phyloP scores from a whole-genome alignment of 768 basidiomycete species.

The Chiua virens region DNA sequence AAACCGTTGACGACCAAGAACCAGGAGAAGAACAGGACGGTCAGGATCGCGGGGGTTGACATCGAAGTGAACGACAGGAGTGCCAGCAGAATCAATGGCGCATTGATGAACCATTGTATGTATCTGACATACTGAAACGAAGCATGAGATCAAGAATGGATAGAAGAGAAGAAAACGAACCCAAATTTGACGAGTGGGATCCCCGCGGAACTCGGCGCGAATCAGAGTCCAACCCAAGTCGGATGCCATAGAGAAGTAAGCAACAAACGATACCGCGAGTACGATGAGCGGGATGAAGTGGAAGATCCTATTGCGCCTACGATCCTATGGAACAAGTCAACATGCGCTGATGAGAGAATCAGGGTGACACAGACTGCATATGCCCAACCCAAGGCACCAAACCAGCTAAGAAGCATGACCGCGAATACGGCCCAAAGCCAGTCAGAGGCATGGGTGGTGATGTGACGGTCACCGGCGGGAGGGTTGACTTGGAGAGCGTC shows the following conservation, averaged over 20 bases:
- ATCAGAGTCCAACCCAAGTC: conserved; percentile 51
- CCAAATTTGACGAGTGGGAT: conserved; percentile 41
- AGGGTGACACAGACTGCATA: conserved; percentile 21
- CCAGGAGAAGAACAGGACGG: conserved; percentile 36
- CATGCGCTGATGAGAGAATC: not conserved
- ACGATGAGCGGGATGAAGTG: conserved; percentile 51
- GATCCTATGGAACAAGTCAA: conserved; percentile 22
- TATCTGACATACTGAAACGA: conserved; percentile 48
- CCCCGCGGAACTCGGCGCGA: conserved; percentile 33
- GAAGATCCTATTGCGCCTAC: conserved; percentile 45
- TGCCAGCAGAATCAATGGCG: conserved; percentile 49
- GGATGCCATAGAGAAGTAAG: conserved; percentile 58
- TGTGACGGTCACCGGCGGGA: conserved; percentile 36
- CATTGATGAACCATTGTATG: conserved; percentile 58
- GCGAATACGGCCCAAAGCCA: conserved; percentile 59
- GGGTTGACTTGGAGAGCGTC: conserved; percentile 37
- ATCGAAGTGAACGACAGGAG: conserved; percentile 48
- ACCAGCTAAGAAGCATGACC: conserved; percentile 44
- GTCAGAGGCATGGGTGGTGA: conserved; percentile 46
- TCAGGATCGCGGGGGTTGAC: conserved; percentile 48
- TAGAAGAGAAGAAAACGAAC: conserved; percentile 25
- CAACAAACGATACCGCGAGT: conserved; percentile 43
- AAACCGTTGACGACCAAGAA: conserved; percentile 47
- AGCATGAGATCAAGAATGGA: not conserved
- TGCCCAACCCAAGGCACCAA: conserved; percentile 38